A percentile compares a stretch with the other conserved stretches of the same genome.
Evolutionary conservation across 2,329 filamentous ascomycete species (phyloP).

Genomic region (Basipetospora sp.): DNA sequence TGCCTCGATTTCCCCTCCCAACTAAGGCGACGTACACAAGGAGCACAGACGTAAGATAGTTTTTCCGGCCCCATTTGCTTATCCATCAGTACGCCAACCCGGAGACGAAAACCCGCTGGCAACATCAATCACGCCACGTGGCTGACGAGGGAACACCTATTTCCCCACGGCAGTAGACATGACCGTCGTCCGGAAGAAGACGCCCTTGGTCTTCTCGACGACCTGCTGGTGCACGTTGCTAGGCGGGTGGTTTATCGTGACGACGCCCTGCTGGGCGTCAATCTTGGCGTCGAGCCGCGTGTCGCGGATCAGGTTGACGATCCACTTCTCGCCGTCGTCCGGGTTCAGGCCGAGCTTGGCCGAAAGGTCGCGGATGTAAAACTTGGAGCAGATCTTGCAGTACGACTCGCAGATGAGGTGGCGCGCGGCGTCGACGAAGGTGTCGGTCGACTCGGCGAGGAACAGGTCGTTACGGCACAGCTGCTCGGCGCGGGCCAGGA

Average conservation of each 20-base stretch:
- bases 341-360: slow-evolving; percentile 79
- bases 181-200: slow-evolving; percentile 96
- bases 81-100: too few relatives aligned
- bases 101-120: too few relatives aligned
- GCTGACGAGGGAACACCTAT: slow-evolving; percentile 18
- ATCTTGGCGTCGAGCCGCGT: slow-evolving; percentile 97
- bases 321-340: slow-evolving; percentile 99
- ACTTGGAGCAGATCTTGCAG: slow-evolving; percentile 98
- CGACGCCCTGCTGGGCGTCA: slow-evolving; percentile 95
- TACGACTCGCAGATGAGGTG: slow-evolving; percentile 98
- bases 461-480: slow-evolving; percentile 93
- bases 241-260: slow-evolving; percentile 98
- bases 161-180: slow-evolving; percentile 53
- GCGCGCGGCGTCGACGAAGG: slow-evolving; percentile 83
- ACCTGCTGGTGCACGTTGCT: slow-evolving; percentile 98
- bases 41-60: too few relatives aligned
- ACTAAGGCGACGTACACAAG: too few relatives aligned
- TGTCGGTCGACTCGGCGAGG: slow-evolving; percentile 67
- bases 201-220: slow-evolving; percentile 96
- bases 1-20: too few relatives aligned
- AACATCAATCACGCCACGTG: too few relatives aligned
- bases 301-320: slow-evolving; percentile 96
- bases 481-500: slow-evolving; percentile 74
- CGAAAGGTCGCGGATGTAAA: slow-evolving; percentile 94
- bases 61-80: too few relatives aligned